Base-by-base conservation (phyloP, 2,329 filamentous ascomycete species). In the Hawksworthiomyces lignivorus region DNA sequence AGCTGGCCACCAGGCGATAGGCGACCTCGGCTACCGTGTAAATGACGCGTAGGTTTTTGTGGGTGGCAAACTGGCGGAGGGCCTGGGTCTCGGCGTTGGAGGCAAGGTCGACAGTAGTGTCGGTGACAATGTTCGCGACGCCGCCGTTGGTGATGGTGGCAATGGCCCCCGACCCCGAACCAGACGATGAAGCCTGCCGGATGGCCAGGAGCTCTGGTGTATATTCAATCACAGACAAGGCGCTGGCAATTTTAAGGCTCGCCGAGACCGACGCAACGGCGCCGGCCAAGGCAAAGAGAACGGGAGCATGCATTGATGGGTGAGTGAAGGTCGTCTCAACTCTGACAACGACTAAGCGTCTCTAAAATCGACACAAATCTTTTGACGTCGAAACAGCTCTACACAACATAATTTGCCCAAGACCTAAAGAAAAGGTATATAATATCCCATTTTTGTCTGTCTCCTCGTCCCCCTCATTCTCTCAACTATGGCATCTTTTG, bases 61-160 rank as follows among this genome's bases (percentile, higher is more conserved):
- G 53, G 12, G 36, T 43, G 29, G 45, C 56, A 42, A 54, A 61
- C 34, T 59, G 54, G 7, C 52, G 51, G 11, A 62, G 57, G 4
- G 55, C 57, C 40, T 62, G 59, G 2, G 59, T 62, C 44, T 61
- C 59, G 29, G 59, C 57, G 43, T 62, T 62, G 35, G 50, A 53
- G 12, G 53, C 60, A 2, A 62, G 51, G 44, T 61, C 59, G 32
- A 60, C 45, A 22, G 39, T 32, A 2, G 35, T 31, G 38, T 54
- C 52, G 36, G 44, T 45, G 4, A 45, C 48, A 8, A 62, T 52
- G 41, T 48, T 56, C n/a, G 55, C 48, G 10, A 62, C 56, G 18
- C 60, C 60, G 27, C 59, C 60, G 34, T 50, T 54, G 18, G 55
- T 45, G 36, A 61, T 26, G n/a, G 48, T 42, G 14, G 47, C 46